Evolutionary conservation across 345 rosid genomes (phyloP), one percentile per base, ranked within the genome.

Genomic region (Eucalyptus sideroxylon): DNA sequence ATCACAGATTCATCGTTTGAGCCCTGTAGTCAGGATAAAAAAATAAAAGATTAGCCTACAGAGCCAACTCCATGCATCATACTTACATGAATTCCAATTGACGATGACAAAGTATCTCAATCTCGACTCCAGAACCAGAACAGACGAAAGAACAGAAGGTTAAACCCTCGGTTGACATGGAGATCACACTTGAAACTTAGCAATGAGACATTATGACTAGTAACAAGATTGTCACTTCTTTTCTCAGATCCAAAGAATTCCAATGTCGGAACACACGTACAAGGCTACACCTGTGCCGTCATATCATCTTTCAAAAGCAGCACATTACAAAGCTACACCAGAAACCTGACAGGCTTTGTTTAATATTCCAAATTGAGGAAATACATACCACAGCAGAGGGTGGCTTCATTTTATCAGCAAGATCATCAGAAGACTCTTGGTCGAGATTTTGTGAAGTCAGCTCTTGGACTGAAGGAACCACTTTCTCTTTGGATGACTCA

Each of bases 381-480:
- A 59, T 26, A 34, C 80, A 59, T 86, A 86, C 62, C 51, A 27
- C 26, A 4, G 51, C 21, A 8, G 56, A 86, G 2, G 16, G 62
- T 86, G 62, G 30, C 87, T 95, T 89, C 51, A 19, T 87, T 85
- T 88, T 91, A 91, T 87, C 80, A 40, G 42, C 82, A 77, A 45
- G 51, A 59, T 87, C 51, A 59, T 80, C 88, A 17, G 86, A 86
- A 69, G 93, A 87, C 88, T 65, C 59, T 40, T 10, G 15, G 34
- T 34, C 12, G 5, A 37, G 45, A 80, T 72, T 59, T 51, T 88
- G 59, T 31, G 83, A 65, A 69, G 88, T 88, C 89, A 86, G 88
- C 60, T 91, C 88, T 53, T 91, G 89, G 86, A 92, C 91, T 77
- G 93, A 91, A 53, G 94, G 91, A 89, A 94, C 87, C 86, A 93